Evolutionary conservation across 495 filamentous ascomycete species (phyloP).

Genomic region (Sabuloglossum arenarium): DNA sequence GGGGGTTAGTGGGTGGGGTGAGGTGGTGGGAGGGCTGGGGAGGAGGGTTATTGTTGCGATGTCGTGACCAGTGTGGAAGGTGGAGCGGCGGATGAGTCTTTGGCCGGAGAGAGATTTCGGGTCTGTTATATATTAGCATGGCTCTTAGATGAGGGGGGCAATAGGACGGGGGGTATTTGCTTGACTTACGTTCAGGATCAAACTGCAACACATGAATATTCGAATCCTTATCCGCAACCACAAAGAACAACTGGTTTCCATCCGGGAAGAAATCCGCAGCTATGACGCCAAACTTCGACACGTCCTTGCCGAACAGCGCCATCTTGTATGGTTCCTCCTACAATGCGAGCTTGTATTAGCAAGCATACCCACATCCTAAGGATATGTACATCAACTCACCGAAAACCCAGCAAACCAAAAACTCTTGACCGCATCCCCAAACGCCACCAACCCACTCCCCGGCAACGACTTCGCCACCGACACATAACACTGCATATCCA

Average conservation of each 20-base stretch:
- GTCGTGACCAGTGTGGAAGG: conserved; percentile 70
- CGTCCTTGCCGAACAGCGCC: conserved; percentile 76
- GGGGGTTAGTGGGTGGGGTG: conserved; percentile 24
- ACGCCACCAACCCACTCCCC: conserved; percentile 60
- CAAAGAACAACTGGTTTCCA: conserved; percentile 59
- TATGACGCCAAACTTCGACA: conserved; percentile 51
- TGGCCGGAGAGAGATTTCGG: conserved; percentile 83
- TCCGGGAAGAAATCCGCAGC: conserved; percentile 77
- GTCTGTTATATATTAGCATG: conserved; percentile 28
- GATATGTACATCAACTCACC: too few species aligned
- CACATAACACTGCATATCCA: conserved; percentile 92
- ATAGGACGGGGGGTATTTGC: conserved; percentile 19
- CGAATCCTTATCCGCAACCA: conserved; percentile 67
- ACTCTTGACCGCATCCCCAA: conserved; percentile 81
- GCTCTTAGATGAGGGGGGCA: conserved; percentile 10
- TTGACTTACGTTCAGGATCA: conserved; percentile 57
- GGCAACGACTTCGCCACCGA: conserved; percentile 59
- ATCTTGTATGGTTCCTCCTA: conserved; percentile 85
- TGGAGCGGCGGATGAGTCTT: conserved; percentile 61
- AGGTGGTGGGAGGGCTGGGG: conserved; percentile 33
- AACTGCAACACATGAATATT: conserved; percentile 80
- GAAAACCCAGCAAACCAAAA: conserved; percentile 89
- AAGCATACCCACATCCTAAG: background rate
- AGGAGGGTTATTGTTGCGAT: conserved; percentile 54
- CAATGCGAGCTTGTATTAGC: background rate